Percentiles rank a stretch among this genome's conserved stretches.
Conservation (phyloP, 2,329 filamentous ascomycete species). For the Verticillium albo-atrum region DNA sequence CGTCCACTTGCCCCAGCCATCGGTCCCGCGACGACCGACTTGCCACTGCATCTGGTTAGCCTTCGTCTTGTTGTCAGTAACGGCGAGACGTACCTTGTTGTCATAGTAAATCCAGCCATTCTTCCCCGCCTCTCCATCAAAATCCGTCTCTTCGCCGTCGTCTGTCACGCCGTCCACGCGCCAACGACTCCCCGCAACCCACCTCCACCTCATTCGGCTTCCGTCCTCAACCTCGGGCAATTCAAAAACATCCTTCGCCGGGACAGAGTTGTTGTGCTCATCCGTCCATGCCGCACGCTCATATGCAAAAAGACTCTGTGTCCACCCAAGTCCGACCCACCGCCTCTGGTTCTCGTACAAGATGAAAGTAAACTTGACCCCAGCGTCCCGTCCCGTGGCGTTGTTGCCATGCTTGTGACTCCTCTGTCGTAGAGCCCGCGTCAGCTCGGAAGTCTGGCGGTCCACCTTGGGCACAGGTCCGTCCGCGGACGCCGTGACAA, state of each 20-base stretch:
- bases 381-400: conserved; percentile 56
- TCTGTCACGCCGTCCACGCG: conserved; percentile 71
- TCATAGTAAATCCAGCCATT: conserved; percentile 97
- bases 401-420: conserved; percentile 17
- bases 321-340: conserved; percentile 96
- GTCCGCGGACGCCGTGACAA: conserved; percentile 4
- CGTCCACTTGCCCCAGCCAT: conserved; percentile 94
- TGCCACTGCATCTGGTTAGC: conserved; percentile 65
- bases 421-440: conserved; percentile 34
- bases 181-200: conserved; percentile 86
- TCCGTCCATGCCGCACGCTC: conserved; percentile 93
- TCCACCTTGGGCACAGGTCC: conserved; percentile 19
- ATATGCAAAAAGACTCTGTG: conserved; percentile 82
- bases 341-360: conserved; percentile 94
- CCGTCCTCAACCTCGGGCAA: conserved; percentile 58
- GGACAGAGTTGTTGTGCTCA: conserved; percentile 81
- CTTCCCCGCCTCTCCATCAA: conserved; percentile 56
- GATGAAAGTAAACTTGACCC: conserved; percentile 93
- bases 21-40: conserved; percentile 74
- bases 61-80: neutral
- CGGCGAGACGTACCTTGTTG: conserved; percentile 65
- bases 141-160: conserved; percentile 41
- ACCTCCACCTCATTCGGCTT: conserved; percentile 58
- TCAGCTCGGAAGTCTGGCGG: conserved; percentile 40
- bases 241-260: conserved; percentile 66